Evolutionary conservation across 805 yeast genomes (phyloP).

Genomic region (Cyberlindnera mrakii): DNA sequence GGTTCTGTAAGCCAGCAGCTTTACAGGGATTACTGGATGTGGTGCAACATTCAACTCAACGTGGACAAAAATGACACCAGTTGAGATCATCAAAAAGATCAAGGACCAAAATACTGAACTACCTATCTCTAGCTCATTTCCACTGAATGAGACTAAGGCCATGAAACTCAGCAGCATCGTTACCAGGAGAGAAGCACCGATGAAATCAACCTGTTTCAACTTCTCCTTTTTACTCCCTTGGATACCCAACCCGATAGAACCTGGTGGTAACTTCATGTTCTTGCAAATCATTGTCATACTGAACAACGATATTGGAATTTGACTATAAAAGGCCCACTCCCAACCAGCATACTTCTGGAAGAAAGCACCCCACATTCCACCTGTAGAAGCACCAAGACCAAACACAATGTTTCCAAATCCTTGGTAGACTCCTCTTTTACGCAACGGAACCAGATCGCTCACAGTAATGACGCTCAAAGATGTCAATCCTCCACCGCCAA

Average conservation of each 20-base stretch:
- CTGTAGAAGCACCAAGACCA: slow-evolving; percentile 69
- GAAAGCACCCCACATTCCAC: slow-evolving; percentile 58
- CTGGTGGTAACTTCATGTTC: slow-evolving; percentile 35
- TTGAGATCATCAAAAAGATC: slow-evolving; percentile 27
- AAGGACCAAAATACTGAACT: slow-evolving; percentile 34
- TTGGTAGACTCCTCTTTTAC: slow-evolving; percentile 74
- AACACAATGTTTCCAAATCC: slow-evolving; percentile 71
- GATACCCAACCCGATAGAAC: slow-evolving; percentile 50
- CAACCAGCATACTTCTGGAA: slow-evolving; percentile 52
- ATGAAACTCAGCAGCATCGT: slow-evolving; percentile 50
- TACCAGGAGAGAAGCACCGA: slow-evolving; percentile 60
- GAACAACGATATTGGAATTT: slow-evolving; percentile 43
- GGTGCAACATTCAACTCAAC: slow-evolving; percentile 36
- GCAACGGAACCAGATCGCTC: slow-evolving; percentile 68
- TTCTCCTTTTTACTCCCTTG: slow-evolving; percentile 37
- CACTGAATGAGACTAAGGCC: slow-evolving; percentile 63
- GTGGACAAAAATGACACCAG: slow-evolving; percentile 35
- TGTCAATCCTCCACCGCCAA: slow-evolving; percentile 85
- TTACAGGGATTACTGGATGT: slow-evolving; percentile 61
- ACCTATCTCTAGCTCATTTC: slow-evolving; percentile 44
- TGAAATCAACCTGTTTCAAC: slow-evolving; percentile 55
- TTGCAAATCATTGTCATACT: slow-evolving; percentile 34
- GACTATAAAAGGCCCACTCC: slow-evolving; percentile 54
- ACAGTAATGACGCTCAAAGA: slow-evolving; percentile 65
- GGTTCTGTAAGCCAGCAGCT: slow-evolving; percentile 48